A percentile compares a stretch with the other conserved stretches of the same genome.
These are phyloP conservation scores for Colletotrichum spinosum DNA, from an alignment of 2,329 filamentous ascomycete genomes.

Conservation along the genomic window DNA sequence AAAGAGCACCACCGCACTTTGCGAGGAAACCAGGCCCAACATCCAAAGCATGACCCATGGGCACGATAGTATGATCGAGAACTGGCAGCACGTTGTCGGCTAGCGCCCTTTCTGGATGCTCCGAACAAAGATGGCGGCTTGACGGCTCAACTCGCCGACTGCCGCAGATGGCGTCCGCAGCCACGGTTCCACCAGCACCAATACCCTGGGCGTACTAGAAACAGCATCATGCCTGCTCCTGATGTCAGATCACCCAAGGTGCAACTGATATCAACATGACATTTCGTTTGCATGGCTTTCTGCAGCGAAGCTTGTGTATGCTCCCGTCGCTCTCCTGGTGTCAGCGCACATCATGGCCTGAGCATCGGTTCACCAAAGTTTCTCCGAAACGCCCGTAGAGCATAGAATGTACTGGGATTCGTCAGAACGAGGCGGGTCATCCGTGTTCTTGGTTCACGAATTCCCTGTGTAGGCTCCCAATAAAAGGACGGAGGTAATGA, in stretches of 20 bases:
- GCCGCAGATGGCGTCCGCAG: conserved; percentile 34
- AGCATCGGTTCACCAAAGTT: conserved; percentile 19
- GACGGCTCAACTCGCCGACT: conserved; percentile 32
- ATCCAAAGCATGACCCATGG: conserved; percentile 3
- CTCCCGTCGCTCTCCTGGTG: conserved; percentile 19
- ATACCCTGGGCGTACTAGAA: conserved; percentile 25
- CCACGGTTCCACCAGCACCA: conserved; percentile 20
- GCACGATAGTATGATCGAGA: conserved; percentile 17
- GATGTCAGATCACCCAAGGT: conserved; percentile 30
- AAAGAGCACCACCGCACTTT: conserved; percentile 7
- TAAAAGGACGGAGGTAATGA: too few species aligned
- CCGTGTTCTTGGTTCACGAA: not conserved
- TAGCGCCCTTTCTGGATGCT: conserved; percentile 7
- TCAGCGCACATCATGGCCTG: conserved; percentile 31
- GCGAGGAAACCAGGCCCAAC: conserved; percentile 23
- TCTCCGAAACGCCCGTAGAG: conserved; percentile 5
- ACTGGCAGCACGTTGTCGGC: conserved; percentile 3
- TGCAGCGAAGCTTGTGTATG: conserved; percentile 8
- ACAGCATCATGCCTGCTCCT: conserved; percentile 34
- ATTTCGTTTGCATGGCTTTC: conserved; percentile 20
- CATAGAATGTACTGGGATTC: conserved; percentile 23
- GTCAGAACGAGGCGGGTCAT: conserved; percentile 24
- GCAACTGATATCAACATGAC: conserved; percentile 36
- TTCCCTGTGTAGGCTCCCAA: too few species aligned
- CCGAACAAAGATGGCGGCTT: conserved; percentile 15